Evolutionary conservation across 1,284 basidiomycete genomes (phyloP), one percentile per base, ranked within the genome.

Genomic region (Malassezia furfur): DNA sequence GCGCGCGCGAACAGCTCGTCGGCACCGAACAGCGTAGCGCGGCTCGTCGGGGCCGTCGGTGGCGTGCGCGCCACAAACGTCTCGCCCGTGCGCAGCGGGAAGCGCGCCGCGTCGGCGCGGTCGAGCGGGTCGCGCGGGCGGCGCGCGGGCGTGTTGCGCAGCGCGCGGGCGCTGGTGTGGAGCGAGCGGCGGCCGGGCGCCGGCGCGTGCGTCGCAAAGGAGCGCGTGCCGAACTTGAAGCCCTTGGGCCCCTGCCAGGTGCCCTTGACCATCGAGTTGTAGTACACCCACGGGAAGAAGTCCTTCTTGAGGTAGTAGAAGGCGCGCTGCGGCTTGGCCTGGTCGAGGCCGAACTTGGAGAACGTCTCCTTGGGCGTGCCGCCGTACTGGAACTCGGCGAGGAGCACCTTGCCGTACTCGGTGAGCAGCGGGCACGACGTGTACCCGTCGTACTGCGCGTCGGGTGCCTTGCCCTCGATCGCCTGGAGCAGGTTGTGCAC

Each of bases 301-400:
- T 88, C 84, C 82, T 85, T 94, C 78, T 93, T 96, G 58, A 98
- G 76, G 76, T 93, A 83, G 78, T 91, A 96, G 81, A 88, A 94
- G 2, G 84, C 66, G 54, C 84, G 85, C 65, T 55, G 58, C n/a
- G 68, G 65, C 47, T 54, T 57, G 25, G 57, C 55, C 54, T 72
- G 70, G 41, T 72, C 67, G 39, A 71, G 58, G 21, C 67, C 67
- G 38, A 66, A 61, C 36, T 65, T 43, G 37, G 39, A 32, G 38
- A 72, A 69, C 0, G 87, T 83, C 78, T 96, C 93, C 64, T 89
- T 85, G 5, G 89, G 87, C 72, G 84, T 81, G 7, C 83, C 77
- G 30, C 86, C 89, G 75, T 96, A 96, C 75, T 78, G 78, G 76
- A 82, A 82, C 77, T 96, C 93, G 34, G 88, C 86, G 55, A 94